A percentile compares a stretch with the other conserved stretches of the same genome.
Conservation (phyloP, 768 basidiomycete genomes). For the Panaeolus papilionaceus region DNA sequence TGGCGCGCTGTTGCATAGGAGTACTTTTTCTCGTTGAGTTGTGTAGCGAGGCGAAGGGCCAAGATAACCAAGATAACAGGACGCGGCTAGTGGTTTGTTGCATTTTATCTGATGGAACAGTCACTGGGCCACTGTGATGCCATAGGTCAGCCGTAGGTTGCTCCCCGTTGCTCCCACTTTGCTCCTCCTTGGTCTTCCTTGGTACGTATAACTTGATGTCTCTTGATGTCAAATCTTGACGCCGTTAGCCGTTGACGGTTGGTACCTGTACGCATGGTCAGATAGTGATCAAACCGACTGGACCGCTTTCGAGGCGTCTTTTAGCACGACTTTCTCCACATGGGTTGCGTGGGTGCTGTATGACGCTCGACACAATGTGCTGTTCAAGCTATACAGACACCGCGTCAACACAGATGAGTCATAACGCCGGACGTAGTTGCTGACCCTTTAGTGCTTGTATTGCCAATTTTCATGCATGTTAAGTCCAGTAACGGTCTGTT, state of each 20-base stretch:
- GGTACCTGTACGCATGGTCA: not conserved
- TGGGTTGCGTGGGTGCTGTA: not conserved
- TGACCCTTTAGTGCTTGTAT: not conserved
- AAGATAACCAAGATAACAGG: not conserved
- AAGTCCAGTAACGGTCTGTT: not conserved
- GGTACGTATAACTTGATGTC: not conserved
- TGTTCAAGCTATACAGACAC: not conserved
- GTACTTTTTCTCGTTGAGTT: not conserved
- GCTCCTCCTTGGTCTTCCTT: not conserved
- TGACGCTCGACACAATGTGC: not conserved
- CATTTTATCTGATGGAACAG: too few relatives aligned
- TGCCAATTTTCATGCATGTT: not conserved
- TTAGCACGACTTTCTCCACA: not conserved
- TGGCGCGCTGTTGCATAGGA: too few relatives aligned
- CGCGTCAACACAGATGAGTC: too few relatives aligned
- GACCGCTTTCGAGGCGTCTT: not conserved
- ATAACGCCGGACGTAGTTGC: too few relatives aligned
- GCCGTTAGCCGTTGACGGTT: not conserved
- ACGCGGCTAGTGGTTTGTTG: not conserved
- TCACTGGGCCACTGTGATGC: not conserved
- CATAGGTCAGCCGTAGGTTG: not conserved
- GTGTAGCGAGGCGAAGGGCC: not conserved
- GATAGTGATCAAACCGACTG: not conserved
- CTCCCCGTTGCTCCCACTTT: too few relatives aligned
- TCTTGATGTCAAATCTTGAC: not conserved